Conservation (phyloP, 805 yeast species). For the Candida jianshihensis region DNA sequence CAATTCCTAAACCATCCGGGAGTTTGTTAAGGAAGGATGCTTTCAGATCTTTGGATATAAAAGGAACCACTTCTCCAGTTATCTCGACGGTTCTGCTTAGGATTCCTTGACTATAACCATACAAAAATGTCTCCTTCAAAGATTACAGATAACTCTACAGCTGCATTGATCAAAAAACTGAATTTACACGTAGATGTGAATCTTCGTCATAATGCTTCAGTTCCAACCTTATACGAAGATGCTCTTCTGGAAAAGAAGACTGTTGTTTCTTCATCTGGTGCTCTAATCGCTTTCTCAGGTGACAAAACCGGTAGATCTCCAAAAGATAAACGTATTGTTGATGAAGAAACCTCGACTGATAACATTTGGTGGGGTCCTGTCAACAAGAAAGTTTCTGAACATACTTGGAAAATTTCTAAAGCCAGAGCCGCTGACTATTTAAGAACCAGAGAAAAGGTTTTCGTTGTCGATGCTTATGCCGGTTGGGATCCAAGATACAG, state of each 20-base stretch:
- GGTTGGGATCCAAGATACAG: constrained; percentile 99
- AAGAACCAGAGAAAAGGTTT: constrained; percentile 90
- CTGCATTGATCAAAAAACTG: constrained; percentile 24
- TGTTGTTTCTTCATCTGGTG: constrained; percentile 88
- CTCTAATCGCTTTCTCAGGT: constrained; percentile 93
- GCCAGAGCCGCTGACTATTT: constrained; percentile 95
- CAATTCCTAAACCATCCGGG: constrained; percentile 8
- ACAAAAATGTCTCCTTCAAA: constrained; percentile 22
- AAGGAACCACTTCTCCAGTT: too few relatives aligned
- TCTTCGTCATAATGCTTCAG: constrained; percentile 87
- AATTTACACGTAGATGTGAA: constrained; percentile 54
- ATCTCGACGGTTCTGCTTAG: too few relatives aligned
- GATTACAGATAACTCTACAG: constrained; percentile 12
- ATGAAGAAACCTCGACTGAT: constrained; percentile 77
- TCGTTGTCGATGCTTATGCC: constrained; percentile 93
- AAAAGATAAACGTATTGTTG: constrained; percentile 95
- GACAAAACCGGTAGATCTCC: constrained; percentile 97
- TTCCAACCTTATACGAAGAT: constrained; percentile 90
- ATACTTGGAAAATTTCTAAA: constrained; percentile 91
- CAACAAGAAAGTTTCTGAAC: constrained; percentile 87
- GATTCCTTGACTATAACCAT: not conserved
- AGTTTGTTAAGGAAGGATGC: too few relatives aligned
- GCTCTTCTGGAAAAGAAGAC: constrained; percentile 87
- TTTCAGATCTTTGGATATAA: constrained; percentile 2
- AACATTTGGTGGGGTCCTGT: constrained; percentile 99